phyloP scores from a whole-genome alignment of 2,329 filamentous ascomycete genomes.

The Harringtonia lauricola region DNA sequence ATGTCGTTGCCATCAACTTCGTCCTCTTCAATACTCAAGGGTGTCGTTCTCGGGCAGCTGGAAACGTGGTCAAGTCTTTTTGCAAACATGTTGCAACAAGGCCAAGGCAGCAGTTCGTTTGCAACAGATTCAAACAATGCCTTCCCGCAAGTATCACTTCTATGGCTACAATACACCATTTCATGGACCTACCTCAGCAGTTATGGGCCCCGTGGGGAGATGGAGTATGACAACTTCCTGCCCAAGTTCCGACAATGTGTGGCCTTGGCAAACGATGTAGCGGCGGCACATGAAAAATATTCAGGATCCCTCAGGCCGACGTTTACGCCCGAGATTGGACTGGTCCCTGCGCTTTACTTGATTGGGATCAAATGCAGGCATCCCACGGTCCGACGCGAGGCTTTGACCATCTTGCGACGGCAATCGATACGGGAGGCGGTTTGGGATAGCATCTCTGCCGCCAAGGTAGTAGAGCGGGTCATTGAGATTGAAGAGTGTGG shows the following conservation, averaged over 20 bases:
- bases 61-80: neutral
- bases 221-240: neutral
- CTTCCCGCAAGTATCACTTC: neutral
- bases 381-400: neutral
- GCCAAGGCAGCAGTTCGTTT: neutral
- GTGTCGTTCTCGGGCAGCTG: neutral
- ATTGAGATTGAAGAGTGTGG: neutral
- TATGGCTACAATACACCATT: neutral
- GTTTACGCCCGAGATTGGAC: neutral
- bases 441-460: neutral
- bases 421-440: neutral
- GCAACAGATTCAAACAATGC: neutral
- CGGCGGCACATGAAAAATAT: neutral
- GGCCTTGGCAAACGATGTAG: neutral
- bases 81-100: neutral
- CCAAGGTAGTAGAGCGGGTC: neutral
- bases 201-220: neutral
- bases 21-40: neutral
- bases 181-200: neutral
- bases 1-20: neutral
- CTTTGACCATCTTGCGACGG: neutral
- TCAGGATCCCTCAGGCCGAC: neutral
- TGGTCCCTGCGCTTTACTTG: neutral
- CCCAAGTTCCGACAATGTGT: conserved; percentile 1
- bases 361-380: conserved; percentile 1